Percentiles rank a stretch among this genome's conserved stretches.
Evolutionary conservation across 441 rosid species (phyloP).

Genomic region (Corymbia calophylla): DNA sequence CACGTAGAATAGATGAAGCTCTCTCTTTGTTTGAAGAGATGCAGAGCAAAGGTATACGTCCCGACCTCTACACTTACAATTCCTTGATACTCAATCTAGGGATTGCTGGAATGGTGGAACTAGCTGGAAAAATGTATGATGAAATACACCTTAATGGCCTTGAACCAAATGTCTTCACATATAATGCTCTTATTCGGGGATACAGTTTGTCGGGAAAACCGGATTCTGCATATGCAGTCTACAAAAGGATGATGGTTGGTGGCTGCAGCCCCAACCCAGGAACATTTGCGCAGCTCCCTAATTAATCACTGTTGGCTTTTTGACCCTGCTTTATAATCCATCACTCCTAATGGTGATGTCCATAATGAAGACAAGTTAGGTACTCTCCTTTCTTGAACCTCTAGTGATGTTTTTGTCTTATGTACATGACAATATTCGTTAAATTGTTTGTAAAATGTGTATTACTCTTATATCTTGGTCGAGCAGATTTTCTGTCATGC

Average conservation of each 20-base stretch:
- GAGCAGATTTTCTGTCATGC: not conserved
- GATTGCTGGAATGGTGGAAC: conserved; percentile 59
- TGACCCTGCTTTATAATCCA: not conserved
- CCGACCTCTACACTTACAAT: conserved; percentile 85
- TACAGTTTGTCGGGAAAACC: conserved; percentile 65
- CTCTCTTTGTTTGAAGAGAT: conserved; percentile 63
- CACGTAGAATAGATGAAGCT: conserved; percentile 61
- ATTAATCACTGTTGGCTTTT: conserved; percentile 19
- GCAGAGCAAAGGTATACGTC: conserved; percentile 48
- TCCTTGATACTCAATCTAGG: conserved; percentile 70
- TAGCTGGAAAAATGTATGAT: conserved; percentile 53
- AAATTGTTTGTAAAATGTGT: not conserved
- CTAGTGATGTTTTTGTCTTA: not conserved
- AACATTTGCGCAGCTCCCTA: conserved; percentile 87
- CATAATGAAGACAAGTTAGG: not conserved
- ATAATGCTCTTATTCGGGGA: conserved; percentile 81
- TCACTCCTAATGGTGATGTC: not conserved
- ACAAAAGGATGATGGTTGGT: conserved; percentile 71
- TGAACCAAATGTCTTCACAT: conserved; percentile 83
- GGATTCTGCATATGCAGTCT: conserved; percentile 67
- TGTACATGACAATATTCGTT: not conserved
- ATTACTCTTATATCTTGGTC: not conserved
- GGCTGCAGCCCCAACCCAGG: conserved; percentile 84
- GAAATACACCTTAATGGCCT: conserved; percentile 62
- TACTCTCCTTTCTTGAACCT: not conserved